Conservation (phyloP, 2,329 filamentous ascomycete species). For the Aspergillus sp. region DNA sequence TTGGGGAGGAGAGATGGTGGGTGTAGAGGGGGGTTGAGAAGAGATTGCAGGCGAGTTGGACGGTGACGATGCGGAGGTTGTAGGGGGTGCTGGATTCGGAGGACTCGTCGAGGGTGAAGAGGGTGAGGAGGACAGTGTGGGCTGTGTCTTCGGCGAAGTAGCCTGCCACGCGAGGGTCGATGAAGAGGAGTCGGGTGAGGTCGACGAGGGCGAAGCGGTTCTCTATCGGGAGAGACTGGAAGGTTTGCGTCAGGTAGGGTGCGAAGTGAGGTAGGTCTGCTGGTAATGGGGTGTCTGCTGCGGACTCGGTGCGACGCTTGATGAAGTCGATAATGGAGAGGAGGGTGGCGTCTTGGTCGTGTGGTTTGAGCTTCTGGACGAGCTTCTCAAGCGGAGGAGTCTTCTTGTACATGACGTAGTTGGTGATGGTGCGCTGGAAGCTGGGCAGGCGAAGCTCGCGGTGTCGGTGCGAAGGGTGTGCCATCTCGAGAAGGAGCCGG, state of each 20-base stretch:
- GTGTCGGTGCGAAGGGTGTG: constrained; percentile 74
- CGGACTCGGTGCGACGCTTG: constrained; percentile 50
- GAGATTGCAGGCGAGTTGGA: constrained; percentile 82
- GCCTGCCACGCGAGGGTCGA: constrained; percentile 75
- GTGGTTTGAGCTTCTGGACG: constrained; percentile 69
- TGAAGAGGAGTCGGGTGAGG: constrained; percentile 73
- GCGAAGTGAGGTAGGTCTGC: constrained; percentile 68
- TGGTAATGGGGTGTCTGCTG: constrained; percentile 68
- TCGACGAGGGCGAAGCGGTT: constrained; percentile 81
- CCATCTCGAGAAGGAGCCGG: constrained; percentile 71
- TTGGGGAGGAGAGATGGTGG: constrained; percentile 66
- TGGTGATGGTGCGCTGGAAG: constrained; percentile 62
- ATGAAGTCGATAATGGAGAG: constrained; percentile 70
- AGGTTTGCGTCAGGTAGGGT: constrained; percentile 57
- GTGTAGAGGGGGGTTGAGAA: constrained; percentile 74
- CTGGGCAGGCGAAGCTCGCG: constrained; percentile 68
- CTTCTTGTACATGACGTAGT: constrained; percentile 74
- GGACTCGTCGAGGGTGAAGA: constrained; percentile 52
- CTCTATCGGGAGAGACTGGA: constrained; percentile 59
- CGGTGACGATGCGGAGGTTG: constrained; percentile 73
- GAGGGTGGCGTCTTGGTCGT: constrained; percentile 60
- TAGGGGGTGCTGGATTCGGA: constrained; percentile 63
- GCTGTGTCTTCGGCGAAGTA: constrained; percentile 71
- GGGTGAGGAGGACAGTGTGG: constrained; percentile 61
- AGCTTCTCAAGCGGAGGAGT: constrained; percentile 81